Evolutionary conservation across 1,139 yeast species (phyloP), one percentile per base, ranked within the genome.

Genomic region (Hyphopichia pseudoburtonii): DNA sequence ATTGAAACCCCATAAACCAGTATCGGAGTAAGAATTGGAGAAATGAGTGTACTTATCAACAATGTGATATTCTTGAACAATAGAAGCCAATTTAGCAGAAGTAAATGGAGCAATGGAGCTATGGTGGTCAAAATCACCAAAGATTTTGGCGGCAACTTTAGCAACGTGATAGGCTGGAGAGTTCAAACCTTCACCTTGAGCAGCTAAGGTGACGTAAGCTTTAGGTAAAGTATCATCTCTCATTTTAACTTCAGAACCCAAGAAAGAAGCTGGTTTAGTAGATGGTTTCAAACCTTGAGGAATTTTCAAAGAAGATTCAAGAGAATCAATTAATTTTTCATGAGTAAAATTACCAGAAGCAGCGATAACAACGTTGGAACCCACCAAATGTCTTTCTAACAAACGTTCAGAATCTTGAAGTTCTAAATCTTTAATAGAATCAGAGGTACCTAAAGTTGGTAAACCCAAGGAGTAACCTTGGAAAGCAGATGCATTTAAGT

Each of bases 181-280:
- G 45, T 56, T 57, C 34, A 73, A 45, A 34, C 82, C 70, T 65
- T 83, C 90, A 68, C 88, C 88, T 56, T 78, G 74, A 42, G 75
- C 90, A 42, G 87, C 88, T 51, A 86, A 71, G 41, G 89, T 67
- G 51, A 84, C 72, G 73, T 83, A 82, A 42, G 92, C 92, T 62
- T 80, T 78, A 60, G 90, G 87, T 61, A 82, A 62, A 51, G 89
- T 85, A 65, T 86, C 95, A 59, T 86, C 95, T 80, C 95, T 83
- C 73, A 84, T 70, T 76, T 89, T 81, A 50, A 84, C 81, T 64
- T 86, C 94, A 37, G 92, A 84, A 57, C 95, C 95, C 62, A 85
- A 75, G 77, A 84, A 85, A 32, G 78, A 60, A 42, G 83, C 78
- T 42, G 78, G 71, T 47, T 69, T 66, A 40, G 60, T 59, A 32